Base-by-base conservation (phyloP, 164 flowering plant species). In the Sextonia rubra region DNA sequence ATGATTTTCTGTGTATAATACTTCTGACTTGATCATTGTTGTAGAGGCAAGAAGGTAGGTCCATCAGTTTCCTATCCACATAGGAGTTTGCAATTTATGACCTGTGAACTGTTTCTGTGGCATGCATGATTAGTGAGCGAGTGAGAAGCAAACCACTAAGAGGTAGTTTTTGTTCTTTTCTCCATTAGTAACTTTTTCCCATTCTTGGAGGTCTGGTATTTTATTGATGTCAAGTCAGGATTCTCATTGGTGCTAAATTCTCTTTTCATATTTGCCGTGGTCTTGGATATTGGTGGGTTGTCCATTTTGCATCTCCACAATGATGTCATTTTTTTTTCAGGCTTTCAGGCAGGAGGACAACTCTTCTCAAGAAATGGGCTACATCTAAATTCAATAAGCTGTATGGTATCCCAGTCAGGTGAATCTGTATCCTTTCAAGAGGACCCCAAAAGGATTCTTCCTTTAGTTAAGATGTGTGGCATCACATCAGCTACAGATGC, bases 401-500 rank as follows among this genome's bases (percentile, higher is more conserved):
- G 72, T 60, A 12, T 52, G 64, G 30, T 26, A 23, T 60, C 74
- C 65, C 71, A 66, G 61, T 66, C 74, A 5, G 25, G 56, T 62
- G 65, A 74, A 74, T 32, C 68, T 23, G 64, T 63, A 56, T 24
- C 77, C 49, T 22, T 69, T 71, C 67, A 70, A 67, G 73, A 27
- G 64, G 47, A 73, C 60, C 24, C 24, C 3, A 64, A 73, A 49
- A 32, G 44, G 29, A 73, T 12, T 66, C 75, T 22, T 6, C 83
- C 80, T 47, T 73, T 80, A 25, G 83, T 95, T 44, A 93, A 95
- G 82, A 95, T 95, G 94, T 93, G 99, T 78, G 99, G 98, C 30
- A 86, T 91, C 74, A 90, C 83, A 72, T 77, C 83, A 25, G 78
- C 80, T 55, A 78, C 69, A 67, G 83, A 80, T 78, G 83, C 83